phyloP scores from a whole-genome alignment of 441 rosid species.

The Erodium trifolium region DNA sequence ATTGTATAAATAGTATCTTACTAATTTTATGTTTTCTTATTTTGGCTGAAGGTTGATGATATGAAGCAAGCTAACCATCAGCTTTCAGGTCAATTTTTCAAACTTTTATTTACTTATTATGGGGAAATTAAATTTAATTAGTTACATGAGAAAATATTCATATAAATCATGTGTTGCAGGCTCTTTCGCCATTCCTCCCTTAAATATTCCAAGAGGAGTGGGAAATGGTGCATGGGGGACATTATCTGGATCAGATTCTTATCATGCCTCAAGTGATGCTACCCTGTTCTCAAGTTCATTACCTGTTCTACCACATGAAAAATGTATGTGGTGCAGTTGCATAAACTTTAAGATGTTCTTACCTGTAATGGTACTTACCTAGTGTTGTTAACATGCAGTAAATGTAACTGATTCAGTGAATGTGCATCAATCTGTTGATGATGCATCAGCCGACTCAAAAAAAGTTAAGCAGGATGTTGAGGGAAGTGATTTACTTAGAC shows the following conservation, averaged over 20 bases:
- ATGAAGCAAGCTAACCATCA: slow-evolving; percentile 32
- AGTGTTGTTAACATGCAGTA: slow-evolving; percentile 34
- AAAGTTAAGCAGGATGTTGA: slow-evolving; percentile 36
- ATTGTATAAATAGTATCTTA: not conserved
- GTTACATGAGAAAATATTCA: no score
- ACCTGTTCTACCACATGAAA: slow-evolving; percentile 65
- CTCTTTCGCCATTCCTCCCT: slow-evolving; percentile 24
- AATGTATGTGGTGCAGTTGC: slow-evolving; percentile 30
- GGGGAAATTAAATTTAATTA: no score
- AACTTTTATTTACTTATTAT: no score
- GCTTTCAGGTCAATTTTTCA: slow-evolving; percentile 27
- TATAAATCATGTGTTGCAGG: slow-evolving; percentile 25
- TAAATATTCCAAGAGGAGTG: slow-evolving; percentile 23
- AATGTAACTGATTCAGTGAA: slow-evolving; percentile 42
- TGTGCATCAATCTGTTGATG: slow-evolving; percentile 39
- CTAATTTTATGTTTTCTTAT: slow-evolving; percentile 9
- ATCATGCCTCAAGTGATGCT: slow-evolving; percentile 46
- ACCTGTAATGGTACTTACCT: not conserved
- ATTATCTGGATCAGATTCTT: slow-evolving; percentile 27
- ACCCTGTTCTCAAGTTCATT: slow-evolving; percentile 75
- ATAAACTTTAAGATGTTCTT: not conserved
- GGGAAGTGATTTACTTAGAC: slow-evolving; percentile 43
- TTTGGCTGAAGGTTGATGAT: slow-evolving; percentile 22
- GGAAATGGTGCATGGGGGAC: slow-evolving; percentile 46
- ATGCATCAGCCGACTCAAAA: slow-evolving; percentile 35